Conservation (phyloP, 1,284 basidiomycete species). For the Trichosporon asahii region DNA sequence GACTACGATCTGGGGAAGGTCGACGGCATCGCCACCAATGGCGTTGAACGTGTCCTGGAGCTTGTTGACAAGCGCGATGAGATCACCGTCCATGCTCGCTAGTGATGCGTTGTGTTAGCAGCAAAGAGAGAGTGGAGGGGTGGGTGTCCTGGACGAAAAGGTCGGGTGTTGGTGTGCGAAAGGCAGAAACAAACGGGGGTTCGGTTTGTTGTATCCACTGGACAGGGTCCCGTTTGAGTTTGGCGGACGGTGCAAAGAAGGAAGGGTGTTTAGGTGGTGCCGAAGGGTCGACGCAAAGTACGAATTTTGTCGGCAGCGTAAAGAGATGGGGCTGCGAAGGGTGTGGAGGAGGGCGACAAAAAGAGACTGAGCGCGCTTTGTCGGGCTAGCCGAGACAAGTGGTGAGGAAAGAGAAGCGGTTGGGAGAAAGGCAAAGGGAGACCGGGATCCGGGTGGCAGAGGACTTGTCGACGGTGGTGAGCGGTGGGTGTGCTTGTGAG, state of each 20-base stretch:
- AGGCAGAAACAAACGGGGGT: not conserved
- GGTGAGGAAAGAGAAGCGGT: not conserved
- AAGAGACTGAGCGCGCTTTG: not conserved
- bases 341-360: not conserved
- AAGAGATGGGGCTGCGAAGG: not conserved
- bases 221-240: conserved; percentile 3
- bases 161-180: not conserved
- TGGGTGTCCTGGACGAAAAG: not conserved
- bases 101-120: not conserved
- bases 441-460: not conserved
- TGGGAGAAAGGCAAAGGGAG: not conserved
- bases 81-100: conserved; percentile 76
- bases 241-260: conserved; percentile 10
- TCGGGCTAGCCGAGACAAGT: not conserved
- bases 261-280: not conserved
- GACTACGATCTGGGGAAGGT: conserved; percentile 53
- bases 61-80: conserved; percentile 93
- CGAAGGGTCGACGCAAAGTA: conserved; percentile 11
- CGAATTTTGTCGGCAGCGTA: not conserved
- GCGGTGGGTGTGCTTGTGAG: not conserved
- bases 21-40: conserved; percentile 58
- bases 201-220: conserved; percentile 6
- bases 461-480: not conserved
- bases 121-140: not conserved
- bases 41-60: conserved; percentile 65